Base-by-base conservation (phyloP, 768 basidiomycete species). In the Wakefieldia striispora region DNA sequence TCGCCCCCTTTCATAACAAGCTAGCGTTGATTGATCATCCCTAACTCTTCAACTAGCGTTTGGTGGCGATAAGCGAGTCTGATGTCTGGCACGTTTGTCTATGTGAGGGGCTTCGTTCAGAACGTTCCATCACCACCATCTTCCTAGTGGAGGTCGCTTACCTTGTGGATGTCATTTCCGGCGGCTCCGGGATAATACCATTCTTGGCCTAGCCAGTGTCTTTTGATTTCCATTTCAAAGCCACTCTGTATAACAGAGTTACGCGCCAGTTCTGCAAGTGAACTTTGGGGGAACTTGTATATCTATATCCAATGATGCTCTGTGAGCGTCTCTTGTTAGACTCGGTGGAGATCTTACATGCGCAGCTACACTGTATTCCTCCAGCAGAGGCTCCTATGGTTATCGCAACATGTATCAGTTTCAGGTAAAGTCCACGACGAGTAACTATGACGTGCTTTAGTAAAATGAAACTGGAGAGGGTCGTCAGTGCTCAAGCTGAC, bases 41-140 rank as follows among this genome's bases (percentile, higher is more conserved):
- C 77, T 40, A 97, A 73, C 66, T 98, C 97, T 47, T 90, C 91
- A 47, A 91, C 59, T 31, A 99, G 74, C 1, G 95, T 97, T 57
- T 86, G 82, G 51, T 94, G 86, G n/a, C 97, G 78, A 68, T 89
- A 98, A n/a, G 82, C 83, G 34, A 98, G 76, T 24, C 97, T 82
- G 49, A 85, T 84, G 60, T 97, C 83, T 2, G 97, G 97, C 6
- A 99, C 95, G 58, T 99, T 98, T n/a, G 97, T 98, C 92, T 95
- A 49, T 19, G 39, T 5, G 6, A 29, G 29, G 14, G 13, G 3
- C 16, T 33, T 33, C 14, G 13, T 5, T 33, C 33, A 33, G 33
- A 33, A 33, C 42, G 21, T 51, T 37, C 21, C 48, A 35, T 40
- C 27, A 21, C 23, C 11, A 34, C 23, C 19, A 27, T 38, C 21